phyloP scores from a whole-genome alignment of 139 green algal genomes.

The Edaphochlamys debaryana region DNA sequence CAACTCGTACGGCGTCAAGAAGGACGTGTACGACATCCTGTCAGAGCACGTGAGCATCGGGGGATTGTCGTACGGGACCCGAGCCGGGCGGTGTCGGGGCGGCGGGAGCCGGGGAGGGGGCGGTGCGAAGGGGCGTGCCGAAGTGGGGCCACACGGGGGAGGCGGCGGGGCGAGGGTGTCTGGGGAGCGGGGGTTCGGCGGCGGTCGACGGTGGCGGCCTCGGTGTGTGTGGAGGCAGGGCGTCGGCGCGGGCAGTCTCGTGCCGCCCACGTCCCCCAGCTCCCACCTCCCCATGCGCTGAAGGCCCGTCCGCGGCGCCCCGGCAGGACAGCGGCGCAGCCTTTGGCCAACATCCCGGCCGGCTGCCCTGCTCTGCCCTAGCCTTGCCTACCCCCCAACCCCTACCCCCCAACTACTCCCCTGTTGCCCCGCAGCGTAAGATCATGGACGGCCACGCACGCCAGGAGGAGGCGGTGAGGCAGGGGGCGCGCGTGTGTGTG shows the following conservation, averaged over 20 bases:
- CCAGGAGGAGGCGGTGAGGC: conserved; percentile 13
- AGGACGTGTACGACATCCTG: conserved; percentile 90
- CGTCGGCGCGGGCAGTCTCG: too few relatives aligned
- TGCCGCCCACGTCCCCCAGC: too few relatives aligned
- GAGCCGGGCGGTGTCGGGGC: background rate
- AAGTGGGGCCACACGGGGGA: too few relatives aligned
- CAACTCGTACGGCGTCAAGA: conserved; percentile 38
- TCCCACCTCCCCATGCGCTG: too few relatives aligned
- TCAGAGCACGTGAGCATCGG: conserved; percentile 64
- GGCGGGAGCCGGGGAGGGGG: background rate
- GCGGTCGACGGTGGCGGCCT: background rate
- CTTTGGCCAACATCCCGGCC: too few relatives aligned
- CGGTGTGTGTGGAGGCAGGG: too few relatives aligned
- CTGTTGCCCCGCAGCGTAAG: conserved; percentile 5
- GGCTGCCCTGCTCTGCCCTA: too few relatives aligned
- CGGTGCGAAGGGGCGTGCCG: too few relatives aligned
- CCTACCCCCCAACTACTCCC: background rate
- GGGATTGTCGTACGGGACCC: background rate
- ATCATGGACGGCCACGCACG: conserved; percentile 29
- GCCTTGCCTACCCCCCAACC: background rate
- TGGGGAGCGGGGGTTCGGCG: background rate
- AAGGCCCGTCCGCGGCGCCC: too few relatives aligned
- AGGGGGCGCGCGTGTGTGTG: too few relatives aligned
- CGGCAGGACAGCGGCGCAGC: too few relatives aligned
- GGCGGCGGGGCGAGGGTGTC: too few relatives aligned